Evolutionary conservation across 164 flowering plant species (phyloP), one percentile per base, ranked within the genome.

Genomic region (Amborella trichopoda): DNA sequence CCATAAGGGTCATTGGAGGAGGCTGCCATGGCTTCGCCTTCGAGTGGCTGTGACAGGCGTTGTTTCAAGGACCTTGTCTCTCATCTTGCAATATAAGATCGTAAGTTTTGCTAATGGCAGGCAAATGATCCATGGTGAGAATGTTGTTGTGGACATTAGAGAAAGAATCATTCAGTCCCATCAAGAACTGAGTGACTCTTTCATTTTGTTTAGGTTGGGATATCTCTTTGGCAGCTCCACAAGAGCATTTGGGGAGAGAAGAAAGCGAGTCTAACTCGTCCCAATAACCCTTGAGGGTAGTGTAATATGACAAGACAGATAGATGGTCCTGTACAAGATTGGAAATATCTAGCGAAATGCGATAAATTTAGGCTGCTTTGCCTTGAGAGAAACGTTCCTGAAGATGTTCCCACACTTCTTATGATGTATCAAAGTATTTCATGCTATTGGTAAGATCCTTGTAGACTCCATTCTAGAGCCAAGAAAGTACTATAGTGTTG

Each of bases 371-470:
- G 23, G 51, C 26, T 4, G 26, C 40, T 20, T 30, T 30, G 13
- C 40, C 33, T 21, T 20, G 51, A 12, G 26, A 11, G 23, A 33
- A 48, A 11, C 26, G 16, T 2, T 48, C 40, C 6, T 48, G 21
- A 12, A 48, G 28, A 22, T 48, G 26, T 8, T 12, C 0, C 40
- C 51, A 22, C 19, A 32, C 40, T 28, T 33, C 40, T n/a, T 21
- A 4, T 3, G 51, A n/a, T 9, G 40, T 5, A 12, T 30, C 40
- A 19, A 26, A 38, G 13, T 48, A 48, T 19, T 20, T 48, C 11
- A 33, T 17, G 28, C 49, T 46, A 0, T 26, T 33, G 6, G 40
- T 9, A 20, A 48, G 20, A 12, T 48, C 51, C 23, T 48, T 48
- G 40, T 26, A 30, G 12, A 48, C 4, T 2, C 40, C 19, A 32